phyloP scores from a whole-genome alignment of 2,329 filamentous ascomycete genomes.

The Fusarium sp. region DNA sequence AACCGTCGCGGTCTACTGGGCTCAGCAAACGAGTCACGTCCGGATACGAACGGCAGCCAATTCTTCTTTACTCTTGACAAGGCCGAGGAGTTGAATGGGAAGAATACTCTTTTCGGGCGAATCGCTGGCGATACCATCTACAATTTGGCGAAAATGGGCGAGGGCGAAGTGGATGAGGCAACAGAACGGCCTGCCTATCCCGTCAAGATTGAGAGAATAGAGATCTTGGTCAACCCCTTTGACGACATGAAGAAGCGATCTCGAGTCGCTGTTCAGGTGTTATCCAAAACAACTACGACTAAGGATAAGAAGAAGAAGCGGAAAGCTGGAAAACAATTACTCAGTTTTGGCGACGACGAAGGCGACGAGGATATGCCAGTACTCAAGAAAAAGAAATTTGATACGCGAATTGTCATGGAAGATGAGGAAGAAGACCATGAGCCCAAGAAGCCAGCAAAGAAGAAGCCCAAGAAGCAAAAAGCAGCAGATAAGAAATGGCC shows the following conservation, averaged over 20 bases:
- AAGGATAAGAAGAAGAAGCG: slow-evolving; percentile 74
- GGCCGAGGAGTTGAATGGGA: slow-evolving; percentile 83
- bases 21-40: slow-evolving; percentile 89
- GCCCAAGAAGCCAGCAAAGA: slow-evolving; percentile 42
- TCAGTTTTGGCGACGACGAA: slow-evolving; percentile 81
- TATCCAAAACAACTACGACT: slow-evolving; percentile 50
- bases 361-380: slow-evolving; percentile 63
- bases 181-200: slow-evolving; percentile 88
- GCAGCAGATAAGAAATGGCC: slow-evolving; percentile 33
- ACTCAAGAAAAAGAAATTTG: slow-evolving; percentile 80
- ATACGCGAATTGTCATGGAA: slow-evolving; percentile 75
- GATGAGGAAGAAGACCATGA: slow-evolving; percentile 50
- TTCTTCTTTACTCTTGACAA: slow-evolving; percentile 95
- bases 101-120: slow-evolving; percentile 93
- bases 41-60: slow-evolving; percentile 89
- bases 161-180: slow-evolving; percentile 80
- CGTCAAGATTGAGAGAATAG: slow-evolving; percentile 76
- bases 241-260: slow-evolving; percentile 79
- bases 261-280: slow-evolving; percentile 61
- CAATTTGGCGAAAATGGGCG: slow-evolving; percentile 92
- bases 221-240: slow-evolving; percentile 84
- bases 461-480: slow-evolving; percentile 45
- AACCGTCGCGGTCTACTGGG: slow-evolving; percentile 88
- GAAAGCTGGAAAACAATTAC: slow-evolving; percentile 77
- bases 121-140: slow-evolving; percentile 95